Conservation (phyloP, 73 alveolate species). For the Symbiodinium natans region DNA sequence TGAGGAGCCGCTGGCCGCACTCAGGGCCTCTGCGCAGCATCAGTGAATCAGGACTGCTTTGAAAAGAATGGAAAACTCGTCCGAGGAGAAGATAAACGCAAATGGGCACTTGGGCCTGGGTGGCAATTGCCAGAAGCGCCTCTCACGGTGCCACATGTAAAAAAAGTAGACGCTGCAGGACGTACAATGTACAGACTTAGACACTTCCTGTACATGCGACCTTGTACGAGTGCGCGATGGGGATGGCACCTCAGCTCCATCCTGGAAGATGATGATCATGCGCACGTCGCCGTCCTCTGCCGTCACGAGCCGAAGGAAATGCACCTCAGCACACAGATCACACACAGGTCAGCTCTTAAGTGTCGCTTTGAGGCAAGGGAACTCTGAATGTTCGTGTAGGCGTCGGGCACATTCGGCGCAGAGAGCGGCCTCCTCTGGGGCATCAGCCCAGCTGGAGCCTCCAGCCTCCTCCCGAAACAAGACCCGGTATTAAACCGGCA, state of each 20-base stretch:
- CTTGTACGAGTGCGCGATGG: too few species aligned
- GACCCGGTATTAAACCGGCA: too few species aligned
- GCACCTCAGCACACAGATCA: conserved; percentile 8
- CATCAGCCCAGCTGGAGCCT: conserved; percentile 8
- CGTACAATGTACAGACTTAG: too few species aligned
- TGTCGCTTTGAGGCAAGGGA: too few species aligned
- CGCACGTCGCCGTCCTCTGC: conserved; percentile 93
- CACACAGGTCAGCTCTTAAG: too few species aligned
- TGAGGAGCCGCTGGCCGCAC: neutral
- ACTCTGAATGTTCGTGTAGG: neutral
- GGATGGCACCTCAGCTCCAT: conserved; percentile 59
- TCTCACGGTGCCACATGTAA: neutral
- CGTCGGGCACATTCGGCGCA: conserved; percentile 60
- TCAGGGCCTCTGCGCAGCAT: neutral
- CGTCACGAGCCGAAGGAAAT: conserved; percentile 73
- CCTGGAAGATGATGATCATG: conserved; percentile 84
- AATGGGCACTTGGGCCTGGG: neutral
- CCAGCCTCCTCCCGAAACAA: conserved; percentile 30
- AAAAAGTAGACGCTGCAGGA: neutral
- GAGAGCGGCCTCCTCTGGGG: conserved; percentile 11
- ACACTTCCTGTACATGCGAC: too few species aligned
- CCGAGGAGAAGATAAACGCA: neutral
- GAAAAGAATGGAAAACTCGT: neutral
- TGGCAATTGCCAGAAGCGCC: neutral
- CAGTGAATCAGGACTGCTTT: neutral